phyloP scores from a whole-genome alignment of 495 filamentous ascomycete species.

The Amphirosellinia nigrospora region DNA sequence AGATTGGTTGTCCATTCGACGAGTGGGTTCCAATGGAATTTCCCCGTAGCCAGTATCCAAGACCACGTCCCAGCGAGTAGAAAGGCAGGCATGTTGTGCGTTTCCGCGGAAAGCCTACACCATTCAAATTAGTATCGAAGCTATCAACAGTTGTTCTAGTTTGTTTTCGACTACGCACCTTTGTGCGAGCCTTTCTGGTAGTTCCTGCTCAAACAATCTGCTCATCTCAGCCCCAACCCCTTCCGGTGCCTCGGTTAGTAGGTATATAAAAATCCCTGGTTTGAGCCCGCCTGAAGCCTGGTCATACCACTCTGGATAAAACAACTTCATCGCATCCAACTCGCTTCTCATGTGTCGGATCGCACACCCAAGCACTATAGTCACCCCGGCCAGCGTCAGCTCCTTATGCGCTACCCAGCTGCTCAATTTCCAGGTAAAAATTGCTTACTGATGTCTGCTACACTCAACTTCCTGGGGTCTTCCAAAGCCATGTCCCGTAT shows the following conservation, averaged over 20 bases:
- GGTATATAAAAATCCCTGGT: not conserved
- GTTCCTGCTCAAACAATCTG: too few relatives aligned
- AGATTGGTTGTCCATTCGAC: not conserved
- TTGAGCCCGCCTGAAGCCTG: not conserved
- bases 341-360: not conserved
- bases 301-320: not conserved
- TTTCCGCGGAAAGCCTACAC: not conserved
- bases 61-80: too few relatives aligned
- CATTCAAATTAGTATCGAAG: not conserved
- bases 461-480: not conserved
- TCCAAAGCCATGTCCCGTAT: not conserved
- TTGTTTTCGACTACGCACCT: not conserved
- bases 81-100: too few relatives aligned
- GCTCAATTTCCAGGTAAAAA: not conserved
- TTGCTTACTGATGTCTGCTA: not conserved
- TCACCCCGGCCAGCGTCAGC: not conserved
- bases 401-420: not conserved
- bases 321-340: not conserved
- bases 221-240: not conserved
- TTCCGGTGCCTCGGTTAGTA: not conserved
- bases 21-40: not conserved
- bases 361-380: not conserved
- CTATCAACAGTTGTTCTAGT: not conserved
- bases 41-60: not conserved
- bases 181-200: not conserved